These are phyloP conservation scores for Starmerella cellae DNA, from an alignment of 805 yeast genomes.

Conservation along the genomic window DNA sequence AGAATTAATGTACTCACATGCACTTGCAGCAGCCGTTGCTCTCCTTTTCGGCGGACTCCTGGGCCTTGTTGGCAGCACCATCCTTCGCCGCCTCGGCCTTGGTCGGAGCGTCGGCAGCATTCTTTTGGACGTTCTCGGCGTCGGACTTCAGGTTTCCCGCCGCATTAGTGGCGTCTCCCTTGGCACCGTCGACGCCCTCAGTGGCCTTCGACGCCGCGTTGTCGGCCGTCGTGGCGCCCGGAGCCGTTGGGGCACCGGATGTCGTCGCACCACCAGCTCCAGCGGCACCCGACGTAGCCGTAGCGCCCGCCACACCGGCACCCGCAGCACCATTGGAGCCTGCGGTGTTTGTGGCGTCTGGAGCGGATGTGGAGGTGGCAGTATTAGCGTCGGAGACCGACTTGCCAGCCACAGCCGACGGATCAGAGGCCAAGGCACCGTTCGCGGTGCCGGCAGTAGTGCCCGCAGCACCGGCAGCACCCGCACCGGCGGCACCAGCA, in stretches of 20 bases:
- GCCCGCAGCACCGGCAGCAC: slow-evolving; percentile 11
- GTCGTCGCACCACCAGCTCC: slow-evolving; percentile 6
- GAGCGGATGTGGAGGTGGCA: background rate
- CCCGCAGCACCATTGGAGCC: background rate
- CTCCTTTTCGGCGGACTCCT: slow-evolving; percentile 13
- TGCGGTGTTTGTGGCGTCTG: slow-evolving; percentile 10
- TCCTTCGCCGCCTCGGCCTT: slow-evolving; percentile 3
- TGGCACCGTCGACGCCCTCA: slow-evolving; percentile 4
- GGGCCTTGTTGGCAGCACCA: slow-evolving; percentile 5
- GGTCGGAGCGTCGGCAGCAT: background rate
- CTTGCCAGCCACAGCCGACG: slow-evolving; percentile 3
- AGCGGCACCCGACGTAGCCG: slow-evolving; percentile 5
- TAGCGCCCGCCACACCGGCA: slow-evolving; percentile 2
- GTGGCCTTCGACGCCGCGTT: slow-evolving; percentile 1
- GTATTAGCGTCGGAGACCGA: slow-evolving; percentile 5
- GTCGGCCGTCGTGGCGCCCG: slow-evolving; percentile 11
- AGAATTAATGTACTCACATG: slow-evolving; percentile 7
- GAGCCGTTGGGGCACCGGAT: slow-evolving; percentile 1
- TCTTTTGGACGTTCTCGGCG: background rate
- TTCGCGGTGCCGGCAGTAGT: slow-evolving; percentile 7
- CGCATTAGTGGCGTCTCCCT: slow-evolving; percentile 8
- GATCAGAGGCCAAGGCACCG: background rate
- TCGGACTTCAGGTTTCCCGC: background rate
- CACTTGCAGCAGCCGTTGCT: slow-evolving; percentile 17
- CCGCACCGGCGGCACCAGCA: slow-evolving; percentile 11